Percentiles rank a stretch among this genome's conserved stretches.
phyloP scores from a whole-genome alignment of 2,329 filamentous ascomycete genomes.

The Myriosclerotinia duriaeana region DNA sequence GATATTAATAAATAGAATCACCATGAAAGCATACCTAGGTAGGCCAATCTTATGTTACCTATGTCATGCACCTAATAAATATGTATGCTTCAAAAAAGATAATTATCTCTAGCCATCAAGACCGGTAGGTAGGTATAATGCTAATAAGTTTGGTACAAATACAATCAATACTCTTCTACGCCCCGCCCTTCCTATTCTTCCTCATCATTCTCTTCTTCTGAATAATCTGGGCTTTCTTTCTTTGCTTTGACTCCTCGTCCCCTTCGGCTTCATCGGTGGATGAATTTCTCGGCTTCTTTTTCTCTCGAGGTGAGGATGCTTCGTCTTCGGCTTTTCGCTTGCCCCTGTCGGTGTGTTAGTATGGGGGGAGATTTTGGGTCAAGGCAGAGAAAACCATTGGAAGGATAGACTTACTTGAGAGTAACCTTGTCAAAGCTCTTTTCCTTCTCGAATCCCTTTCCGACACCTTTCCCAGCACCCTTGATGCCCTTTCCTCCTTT shows the following conservation, averaged over 20 bases:
- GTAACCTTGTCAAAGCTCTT: conserved; percentile 33
- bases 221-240: conserved; percentile 74
- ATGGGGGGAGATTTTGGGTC: background rate
- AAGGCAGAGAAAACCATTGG: background rate
- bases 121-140: background rate
- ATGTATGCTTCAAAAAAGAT: background rate
- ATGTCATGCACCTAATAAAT: too few species aligned
- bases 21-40: too few species aligned
- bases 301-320: conserved; percentile 14
- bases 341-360: conserved; percentile 15
- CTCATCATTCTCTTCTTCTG: conserved; percentile 79
- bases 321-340: conserved; percentile 27
- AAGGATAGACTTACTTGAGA: conserved; percentile 17
- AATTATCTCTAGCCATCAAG: conserved; percentile 10
- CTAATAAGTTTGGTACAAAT: background rate
- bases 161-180: conserved; percentile 13
- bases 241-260: conserved; percentile 54
- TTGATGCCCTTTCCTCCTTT: conserved; percentile 40
- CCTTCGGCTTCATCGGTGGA: conserved; percentile 33
- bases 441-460: conserved; percentile 27
- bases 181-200: conserved; percentile 49
- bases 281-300: conserved; percentile 25
- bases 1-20: too few species aligned
- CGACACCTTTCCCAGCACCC: conserved; percentile 28
- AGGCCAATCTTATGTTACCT: too few species aligned